Conservation (phyloP, 768 basidiomycete species). For the Lentinus brumalis region DNA sequence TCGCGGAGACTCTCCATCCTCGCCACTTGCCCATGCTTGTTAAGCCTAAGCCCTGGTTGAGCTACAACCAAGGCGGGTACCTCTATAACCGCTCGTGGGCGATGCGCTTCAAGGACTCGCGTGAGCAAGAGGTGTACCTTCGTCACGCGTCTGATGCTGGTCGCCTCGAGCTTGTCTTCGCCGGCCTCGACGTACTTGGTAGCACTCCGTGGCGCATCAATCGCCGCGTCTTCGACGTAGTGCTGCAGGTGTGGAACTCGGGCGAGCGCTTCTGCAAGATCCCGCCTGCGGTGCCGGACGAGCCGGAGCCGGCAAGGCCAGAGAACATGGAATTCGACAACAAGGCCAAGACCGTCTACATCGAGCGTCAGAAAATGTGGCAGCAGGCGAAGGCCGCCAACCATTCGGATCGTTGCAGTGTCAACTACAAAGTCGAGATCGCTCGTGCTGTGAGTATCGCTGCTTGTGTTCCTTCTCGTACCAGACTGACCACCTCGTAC, state of each 20-base stretch:
- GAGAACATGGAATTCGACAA: constrained; percentile 51
- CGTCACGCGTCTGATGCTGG: constrained; percentile 70
- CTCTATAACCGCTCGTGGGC: constrained; percentile 68
- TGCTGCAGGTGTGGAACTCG: constrained; percentile 75
- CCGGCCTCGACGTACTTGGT: constrained; percentile 88
- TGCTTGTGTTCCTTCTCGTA: background rate
- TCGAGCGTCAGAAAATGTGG: constrained; percentile 56
- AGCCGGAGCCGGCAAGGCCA: constrained; percentile 62
- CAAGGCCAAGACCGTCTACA: constrained; percentile 55
- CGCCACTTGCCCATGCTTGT: constrained; percentile 96
- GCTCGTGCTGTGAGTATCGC: constrained; percentile 72
- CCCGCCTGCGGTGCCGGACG: constrained; percentile 70
- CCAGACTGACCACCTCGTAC: constrained; percentile 7
- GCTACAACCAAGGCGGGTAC: constrained; percentile 79
- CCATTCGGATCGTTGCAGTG: constrained; percentile 88
- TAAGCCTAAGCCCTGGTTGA: constrained; percentile 85
- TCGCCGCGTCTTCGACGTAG: constrained; percentile 55
- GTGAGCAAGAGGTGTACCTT: constrained; percentile 83
- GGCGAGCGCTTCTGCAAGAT: constrained; percentile 83
- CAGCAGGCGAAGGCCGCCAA: constrained; percentile 69
- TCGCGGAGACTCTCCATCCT: constrained; percentile 79
- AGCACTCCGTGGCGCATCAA: constrained; percentile 92
- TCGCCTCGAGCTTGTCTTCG: constrained; percentile 82
- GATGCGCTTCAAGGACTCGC: constrained; percentile 92
- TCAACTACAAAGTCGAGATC: constrained; percentile 97